These are phyloP conservation scores for Naganishia vishniacii DNA, from an alignment of 768 basidiomycete genomes.

Conservation along the genomic window DNA sequence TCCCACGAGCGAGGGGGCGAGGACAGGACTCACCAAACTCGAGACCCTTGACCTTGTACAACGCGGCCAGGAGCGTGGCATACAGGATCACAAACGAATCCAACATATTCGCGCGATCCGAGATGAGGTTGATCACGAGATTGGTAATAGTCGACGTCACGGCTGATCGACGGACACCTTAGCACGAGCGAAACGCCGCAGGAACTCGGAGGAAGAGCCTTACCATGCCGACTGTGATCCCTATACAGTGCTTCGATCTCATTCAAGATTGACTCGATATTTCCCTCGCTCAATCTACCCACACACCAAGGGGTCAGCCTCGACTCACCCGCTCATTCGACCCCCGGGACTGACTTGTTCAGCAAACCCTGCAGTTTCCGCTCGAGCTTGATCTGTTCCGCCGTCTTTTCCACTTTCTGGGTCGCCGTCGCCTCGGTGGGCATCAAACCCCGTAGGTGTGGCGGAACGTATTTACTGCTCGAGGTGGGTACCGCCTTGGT, in stretches of 20 bases:
- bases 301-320: background rate
- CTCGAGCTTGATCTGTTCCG: slow-evolving; percentile 58
- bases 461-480: slow-evolving; percentile 64
- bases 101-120: slow-evolving; percentile 70
- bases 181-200: background rate
- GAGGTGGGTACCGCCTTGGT: background rate
- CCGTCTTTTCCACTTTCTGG: slow-evolving; percentile 49
- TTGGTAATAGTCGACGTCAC: slow-evolving; percentile 72
- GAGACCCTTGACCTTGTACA: slow-evolving; percentile 74
- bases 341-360: slow-evolving; percentile 56
- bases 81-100: slow-evolving; percentile 86
- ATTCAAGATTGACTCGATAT: slow-evolving; percentile 67
- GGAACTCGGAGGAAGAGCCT: no score
- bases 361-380: slow-evolving; percentile 78
- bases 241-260: slow-evolving; percentile 72
- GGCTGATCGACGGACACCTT: slow-evolving; percentile 50
- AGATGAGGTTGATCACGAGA: slow-evolving; percentile 71
- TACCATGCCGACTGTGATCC: slow-evolving; percentile 71
- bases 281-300: slow-evolving; percentile 70
- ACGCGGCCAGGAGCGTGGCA: slow-evolving; percentile 72
- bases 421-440: slow-evolving; percentile 38
- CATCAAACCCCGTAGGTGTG: slow-evolving; percentile 57
- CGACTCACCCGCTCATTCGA: background rate
- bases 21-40: slow-evolving; percentile 67
- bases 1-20: background rate